phyloP scores from a whole-genome alignment of 345 rosid species.

The Eucalyptus tenuipes region DNA sequence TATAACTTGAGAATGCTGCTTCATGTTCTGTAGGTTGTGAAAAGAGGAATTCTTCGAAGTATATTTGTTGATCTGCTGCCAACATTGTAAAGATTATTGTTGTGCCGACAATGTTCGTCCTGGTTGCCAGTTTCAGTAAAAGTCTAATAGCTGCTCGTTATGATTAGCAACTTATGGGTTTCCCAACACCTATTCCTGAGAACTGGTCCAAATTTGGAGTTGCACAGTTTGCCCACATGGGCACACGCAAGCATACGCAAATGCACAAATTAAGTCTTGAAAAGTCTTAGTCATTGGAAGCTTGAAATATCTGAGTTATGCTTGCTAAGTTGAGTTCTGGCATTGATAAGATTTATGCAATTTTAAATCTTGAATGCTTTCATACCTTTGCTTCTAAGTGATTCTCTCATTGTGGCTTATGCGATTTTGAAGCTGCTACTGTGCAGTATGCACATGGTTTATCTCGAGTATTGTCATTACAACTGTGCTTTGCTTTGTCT shows the following conservation, averaged over 20 bases:
- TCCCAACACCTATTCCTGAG: background rate
- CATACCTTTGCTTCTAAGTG: background rate
- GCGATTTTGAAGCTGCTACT: background rate
- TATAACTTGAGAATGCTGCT: background rate
- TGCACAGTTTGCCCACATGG: background rate
- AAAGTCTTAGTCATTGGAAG: background rate
- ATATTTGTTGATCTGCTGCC: background rate
- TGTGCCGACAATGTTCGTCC: background rate
- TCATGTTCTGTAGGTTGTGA: background rate
- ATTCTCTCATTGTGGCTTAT: background rate
- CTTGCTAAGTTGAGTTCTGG: background rate
- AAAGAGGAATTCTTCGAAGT: background rate
- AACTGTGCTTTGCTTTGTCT: background rate
- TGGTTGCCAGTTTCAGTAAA: background rate
- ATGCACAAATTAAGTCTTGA: background rate
- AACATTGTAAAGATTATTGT: background rate
- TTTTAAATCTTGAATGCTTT: background rate
- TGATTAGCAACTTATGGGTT: background rate
- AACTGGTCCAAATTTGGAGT: background rate
- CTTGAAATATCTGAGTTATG: background rate
- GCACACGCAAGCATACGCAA: background rate
- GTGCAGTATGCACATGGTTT: background rate
- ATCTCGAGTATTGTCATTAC: background rate
- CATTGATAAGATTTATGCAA: background rate
- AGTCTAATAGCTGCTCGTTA: background rate